Base-by-base conservation (phyloP, 257 asterid genomes). In the Penstemon davidsonii region DNA sequence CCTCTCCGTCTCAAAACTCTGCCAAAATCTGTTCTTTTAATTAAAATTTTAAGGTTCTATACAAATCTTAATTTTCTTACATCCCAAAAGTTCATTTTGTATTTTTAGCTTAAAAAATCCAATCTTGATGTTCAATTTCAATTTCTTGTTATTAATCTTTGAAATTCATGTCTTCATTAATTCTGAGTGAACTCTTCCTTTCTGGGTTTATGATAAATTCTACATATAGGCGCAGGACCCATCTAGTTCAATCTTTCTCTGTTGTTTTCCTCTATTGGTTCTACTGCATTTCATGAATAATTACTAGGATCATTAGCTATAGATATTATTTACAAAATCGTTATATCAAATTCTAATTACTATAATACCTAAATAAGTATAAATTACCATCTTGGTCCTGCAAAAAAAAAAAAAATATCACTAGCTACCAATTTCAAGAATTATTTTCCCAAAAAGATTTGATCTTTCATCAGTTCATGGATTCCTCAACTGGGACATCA, bases 241-340 rank as follows among this genome's bases (percentile, higher is more conserved):
- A 90, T 75, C 66, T 90, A 57, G 97, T 93, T 82, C 97, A 93
- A 72, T 93, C 98, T 37, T 93, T 93, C 79, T 92, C 98, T 1
- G 97, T 93, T 68, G 96, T 90, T 60, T 93, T 93, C 60, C 98
- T 93, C 66, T 90, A 94, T 86, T 94, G 99, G 99, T 94, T 94
- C 47, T 91, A 94, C 73, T 94, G 50, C 87, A 91, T 94, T 71
- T 91, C 99, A 85, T 94, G 86, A 88, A 61, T 62, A 46, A 59
- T 37, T 55, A 62, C 11, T 46, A 9, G 7, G 51, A 57, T 64
- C 8, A 37, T 37, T 3, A n/a, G 3, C n/a, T 25, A 25, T 25
- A 25, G 33, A 25, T 25, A 65, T 38, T 64, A 5, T n/a, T 1
- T 44, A 47, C 12, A 49, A 65, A n/a, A 10, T 38, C 49, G 8